Base-by-base conservation (phyloP, 2,329 filamentous ascomycete species). In the Colletotrichum sp. region DNA sequence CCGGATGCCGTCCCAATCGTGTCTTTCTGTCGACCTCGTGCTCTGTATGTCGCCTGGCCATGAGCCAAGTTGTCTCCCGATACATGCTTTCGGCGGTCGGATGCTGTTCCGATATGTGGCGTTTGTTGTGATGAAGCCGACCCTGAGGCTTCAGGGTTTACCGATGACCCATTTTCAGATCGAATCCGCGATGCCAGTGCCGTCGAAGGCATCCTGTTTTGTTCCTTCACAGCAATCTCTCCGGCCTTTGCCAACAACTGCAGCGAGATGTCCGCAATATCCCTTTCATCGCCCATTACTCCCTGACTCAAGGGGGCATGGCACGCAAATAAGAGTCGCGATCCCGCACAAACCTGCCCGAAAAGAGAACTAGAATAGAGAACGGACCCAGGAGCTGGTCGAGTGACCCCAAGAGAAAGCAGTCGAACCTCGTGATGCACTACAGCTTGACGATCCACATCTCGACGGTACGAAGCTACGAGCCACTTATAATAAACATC, bases 201-300 rank as follows among this genome's bases (percentile, higher is more conserved):
- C 7, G 69, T 12, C 4, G 73, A 59, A 28, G 69, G 73, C 73
- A 75, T 75, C 16, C 18, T 69, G 34, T 16, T 26, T 21, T 69
- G 56, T 24, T 73, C 73, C 30, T 69, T 48, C 24, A 26, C 30
- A n/a, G 28, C 26, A 10, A 52, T 59, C 48, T 75, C 43, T 10
- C 24, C 69, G 10, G 69, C 69, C 14, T 59, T 73, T 21, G 56
- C 73, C 56, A 75, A 16, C 9, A 73, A 14, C 58, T 59, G 69
- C 36, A 75, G 63, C 8, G 69, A 73, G 14, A 68, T 63, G 26
- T 68, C 36, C 12, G 58, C 63, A 52, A 59, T 68, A 7, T 64
- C 64, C 58, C 63, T 24, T 75, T 75, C 63, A 63, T 73, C 73
- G 16, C 43, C 73, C 73, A 73, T 73, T 16, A 64, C 34, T 62